Conservation (phyloP, 192 early-diverging fungal genomes). For the Coemansia sp. region DNA sequence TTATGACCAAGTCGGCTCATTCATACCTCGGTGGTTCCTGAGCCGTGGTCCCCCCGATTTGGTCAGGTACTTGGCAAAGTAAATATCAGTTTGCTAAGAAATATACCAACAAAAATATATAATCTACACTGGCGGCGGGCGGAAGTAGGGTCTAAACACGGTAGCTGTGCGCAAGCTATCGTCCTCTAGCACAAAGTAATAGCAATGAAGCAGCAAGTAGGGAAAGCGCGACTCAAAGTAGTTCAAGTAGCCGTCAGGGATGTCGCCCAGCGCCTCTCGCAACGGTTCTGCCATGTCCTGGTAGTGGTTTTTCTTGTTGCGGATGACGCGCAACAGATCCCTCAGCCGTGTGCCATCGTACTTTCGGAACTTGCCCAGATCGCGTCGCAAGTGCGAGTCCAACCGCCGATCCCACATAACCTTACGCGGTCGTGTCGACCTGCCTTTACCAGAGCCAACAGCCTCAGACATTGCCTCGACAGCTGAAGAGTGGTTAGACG, state of each 20-base stretch:
- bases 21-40: not conserved
- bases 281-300: conserved; percentile 85
- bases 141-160: conserved; percentile 72
- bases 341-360: conserved; percentile 85
- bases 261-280: conserved; percentile 75
- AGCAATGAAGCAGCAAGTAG: conserved; percentile 83
- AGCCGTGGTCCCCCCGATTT: not conserved
- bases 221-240: conserved; percentile 95
- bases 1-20: not conserved
- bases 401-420: conserved; percentile 50
- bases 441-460: not conserved
- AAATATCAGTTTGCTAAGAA: not conserved
- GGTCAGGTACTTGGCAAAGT: not conserved
- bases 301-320: conserved; percentile 99
- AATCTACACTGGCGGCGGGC: conserved; percentile 36
- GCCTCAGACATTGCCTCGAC: conserved; percentile 34
- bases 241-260: conserved; percentile 84
- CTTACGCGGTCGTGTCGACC: conserved; percentile 18
- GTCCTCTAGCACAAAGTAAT: conserved; percentile 77
- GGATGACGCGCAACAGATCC: conserved; percentile 86
- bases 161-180: conserved; percentile 64
- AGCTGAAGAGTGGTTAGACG: conserved; percentile 21
- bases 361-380: conserved; percentile 91
- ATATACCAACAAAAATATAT: not conserved
- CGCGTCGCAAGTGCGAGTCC: conserved; percentile 65